Evolutionary conservation across 257 asterid species (phyloP), one percentile per base, ranked within the genome.

Genomic region (Nicotiana otophora): DNA sequence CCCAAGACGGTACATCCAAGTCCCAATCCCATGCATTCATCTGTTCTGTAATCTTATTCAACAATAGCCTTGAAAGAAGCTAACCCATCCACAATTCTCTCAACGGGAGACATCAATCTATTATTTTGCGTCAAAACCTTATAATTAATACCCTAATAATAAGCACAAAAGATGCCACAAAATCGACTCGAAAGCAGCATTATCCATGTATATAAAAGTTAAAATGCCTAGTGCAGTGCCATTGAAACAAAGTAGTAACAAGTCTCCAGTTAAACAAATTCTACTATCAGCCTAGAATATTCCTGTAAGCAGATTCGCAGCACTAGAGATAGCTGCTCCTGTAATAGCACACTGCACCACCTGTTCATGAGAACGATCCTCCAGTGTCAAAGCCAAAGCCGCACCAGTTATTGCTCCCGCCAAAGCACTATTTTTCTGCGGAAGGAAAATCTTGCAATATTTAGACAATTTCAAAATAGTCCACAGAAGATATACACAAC

Each of bases 381-480:
- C 97, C 0, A 88, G 1, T 5, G 96, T 95, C 46, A 95, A 54
- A 0, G 97, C 96, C 86, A 95, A 14, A 0, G 97, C 98, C 7
- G 98, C 99, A 60, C 99, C 98, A 0, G 99, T 95, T 4, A 91
- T 70, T 15, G 99, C 99, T 19, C 99, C 99, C 1, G 99, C 99
- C 82, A 95, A 26, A 0, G 96, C 97, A 31, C 98, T 95, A 31
- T 91, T 94, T 86, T 92, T 95, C 97, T 95, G 97, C 82, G 79
- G 23, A 20, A 78, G 2, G 0, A 64, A 31, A 63, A 54, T 34
- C n/a, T 61, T 17, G 10, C 12, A 48, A 53, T 7, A 63, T 39
- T 42, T 30, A n/a, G 11, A 57, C 4, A 8, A 77, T 14, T 19
- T 26, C 54, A 12, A 34, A 30, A 55, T n/a, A n/a, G 15, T 14